Percentiles rank a stretch among this genome's conserved stretches.
phyloP scores from a whole-genome alignment of 2,329 filamentous ascomycete genomes.

The Scedosporium aurantiacum region DNA sequence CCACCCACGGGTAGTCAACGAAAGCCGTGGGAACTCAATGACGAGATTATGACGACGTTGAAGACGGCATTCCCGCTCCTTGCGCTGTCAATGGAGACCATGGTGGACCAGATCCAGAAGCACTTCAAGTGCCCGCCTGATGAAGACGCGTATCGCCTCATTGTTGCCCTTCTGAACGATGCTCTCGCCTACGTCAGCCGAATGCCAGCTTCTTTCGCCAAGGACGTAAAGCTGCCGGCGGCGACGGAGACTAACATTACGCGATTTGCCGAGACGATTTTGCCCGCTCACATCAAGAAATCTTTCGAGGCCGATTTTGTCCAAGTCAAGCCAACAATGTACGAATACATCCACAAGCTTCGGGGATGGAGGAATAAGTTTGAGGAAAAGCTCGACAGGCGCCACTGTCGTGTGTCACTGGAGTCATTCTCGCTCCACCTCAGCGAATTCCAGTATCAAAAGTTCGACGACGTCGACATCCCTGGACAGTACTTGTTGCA shows the following conservation, averaged over 20 bases:
- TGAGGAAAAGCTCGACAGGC: constrained; percentile 89
- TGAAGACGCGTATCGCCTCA: constrained; percentile 92
- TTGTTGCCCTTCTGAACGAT: constrained; percentile 95
- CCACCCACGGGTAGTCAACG: constrained; percentile 33
- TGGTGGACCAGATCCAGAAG: constrained; percentile 98
- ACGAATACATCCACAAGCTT: constrained; percentile 95
- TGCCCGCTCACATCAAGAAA: constrained; percentile 88
- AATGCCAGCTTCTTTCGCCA: constrained; percentile 75
- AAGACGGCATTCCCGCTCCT: constrained; percentile 96
- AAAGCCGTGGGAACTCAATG: constrained; percentile 91
- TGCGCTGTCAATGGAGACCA: constrained; percentile 96
- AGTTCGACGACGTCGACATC: constrained; percentile 96
- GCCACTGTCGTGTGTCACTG: constrained; percentile 60
- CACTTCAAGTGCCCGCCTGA: constrained; percentile 98
- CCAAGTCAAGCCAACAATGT: constrained; percentile 88
- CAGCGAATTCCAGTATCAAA: constrained; percentile 93
- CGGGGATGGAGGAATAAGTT: constrained; percentile 96
- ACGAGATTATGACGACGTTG: constrained; percentile 88
- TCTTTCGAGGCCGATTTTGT: constrained; percentile 99
- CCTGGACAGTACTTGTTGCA: constrained; percentile 95
- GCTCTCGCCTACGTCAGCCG: constrained; percentile 85
- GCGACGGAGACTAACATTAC: constrained; percentile 95
- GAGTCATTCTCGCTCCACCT: constrained; percentile 84
- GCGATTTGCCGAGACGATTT: constrained; percentile 88
- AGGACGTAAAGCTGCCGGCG: constrained; percentile 78